A percentile compares a stretch with the other conserved stretches of the same genome.
phyloP scores from a whole-genome alignment of 805 yeast species.

The Schwanniomyces vanrijiae region DNA sequence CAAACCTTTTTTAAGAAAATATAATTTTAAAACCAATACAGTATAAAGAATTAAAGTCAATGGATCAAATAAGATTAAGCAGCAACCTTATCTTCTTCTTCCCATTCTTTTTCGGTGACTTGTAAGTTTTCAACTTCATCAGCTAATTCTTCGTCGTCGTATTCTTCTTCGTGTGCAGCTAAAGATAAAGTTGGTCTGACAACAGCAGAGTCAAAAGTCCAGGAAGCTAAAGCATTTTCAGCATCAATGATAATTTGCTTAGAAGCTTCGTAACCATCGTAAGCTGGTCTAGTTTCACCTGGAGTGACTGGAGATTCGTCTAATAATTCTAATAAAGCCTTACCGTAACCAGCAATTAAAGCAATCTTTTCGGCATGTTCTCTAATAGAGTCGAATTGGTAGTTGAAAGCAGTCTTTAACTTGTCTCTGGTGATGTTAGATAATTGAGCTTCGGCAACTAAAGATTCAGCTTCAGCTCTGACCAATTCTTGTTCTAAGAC shows the following conservation, averaged over 20 bases:
- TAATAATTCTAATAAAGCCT: conserved; percentile 90
- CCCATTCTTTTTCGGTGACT: conserved; percentile 58
- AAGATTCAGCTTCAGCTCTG: conserved; percentile 98
- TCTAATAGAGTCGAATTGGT: conserved; percentile 93
- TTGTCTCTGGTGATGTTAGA: conserved; percentile 98
- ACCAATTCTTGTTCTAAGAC: conserved; percentile 97
- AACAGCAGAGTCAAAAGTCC: conserved; percentile 96
- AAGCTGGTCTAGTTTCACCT: conserved; percentile 97
- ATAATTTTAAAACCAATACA: not conserved
- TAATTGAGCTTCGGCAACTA: conserved; percentile 98
- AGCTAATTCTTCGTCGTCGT: conserved; percentile 43
- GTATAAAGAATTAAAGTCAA: not conserved
- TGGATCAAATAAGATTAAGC: conserved; percentile 13
- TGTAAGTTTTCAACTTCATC: conserved; percentile 44
- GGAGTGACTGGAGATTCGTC: conserved; percentile 98
- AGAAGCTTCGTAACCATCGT: conserved; percentile 97
- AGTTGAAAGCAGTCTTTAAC: conserved; percentile 94
- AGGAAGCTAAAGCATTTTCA: conserved; percentile 89
- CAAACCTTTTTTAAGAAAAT: not conserved
- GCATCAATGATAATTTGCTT: conserved; percentile 97
- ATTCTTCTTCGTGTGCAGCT: conserved; percentile 56
- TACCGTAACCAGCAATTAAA: conserved; percentile 97
- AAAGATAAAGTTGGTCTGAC: conserved; percentile 91
- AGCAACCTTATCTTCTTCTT: conserved; percentile 27
- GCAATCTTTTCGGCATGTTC: conserved; percentile 96